A percentile compares a stretch with the other conserved stretches of the same genome.
phyloP scores from a whole-genome alignment of 306 rosid species.

The Cucumis sativus region Cucumber_9930_V3 NC_026656.2:19369001-19369500 shows the following conservation, averaged over 20 bases:
- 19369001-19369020: neutral
- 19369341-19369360: neutral
- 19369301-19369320: conserved; percentile 78
- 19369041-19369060: conserved; percentile 63
- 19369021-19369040: conserved; percentile 25
- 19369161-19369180: neutral
- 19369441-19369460: neutral
- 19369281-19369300: conserved; percentile 64
- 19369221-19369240: neutral
- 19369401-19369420: neutral
- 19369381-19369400: neutral
- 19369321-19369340: conserved; percentile 68
- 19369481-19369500: no score
- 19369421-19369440: neutral
- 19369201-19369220: neutral
- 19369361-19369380: neutral
- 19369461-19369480: neutral
- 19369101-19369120: conserved; percentile 50
- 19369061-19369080: conserved; percentile 75
- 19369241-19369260: conserved; percentile 31
- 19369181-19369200: neutral
- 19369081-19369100: conserved; percentile 69
- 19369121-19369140: conserved; percentile 47
- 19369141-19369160: conserved; percentile 53
- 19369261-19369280: conserved; percentile 42